Evolutionary conservation across 2,329 filamentous ascomycete species (phyloP).

Genomic region (Peltaster fructicola): DNA sequence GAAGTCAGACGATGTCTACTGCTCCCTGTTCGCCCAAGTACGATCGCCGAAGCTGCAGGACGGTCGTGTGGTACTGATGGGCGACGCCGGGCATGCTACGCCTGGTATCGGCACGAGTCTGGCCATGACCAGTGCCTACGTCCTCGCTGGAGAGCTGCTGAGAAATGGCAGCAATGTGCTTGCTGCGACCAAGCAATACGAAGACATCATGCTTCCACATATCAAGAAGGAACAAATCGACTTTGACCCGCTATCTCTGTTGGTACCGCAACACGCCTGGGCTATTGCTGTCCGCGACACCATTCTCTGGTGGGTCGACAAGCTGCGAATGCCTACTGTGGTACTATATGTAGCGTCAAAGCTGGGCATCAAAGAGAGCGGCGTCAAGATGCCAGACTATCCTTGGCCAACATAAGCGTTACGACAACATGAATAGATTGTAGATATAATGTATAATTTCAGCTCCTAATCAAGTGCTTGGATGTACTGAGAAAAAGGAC

Average conservation of each 20-base stretch:
- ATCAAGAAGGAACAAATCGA: constrained; percentile 7
- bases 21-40: constrained; percentile 12
- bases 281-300: constrained; percentile 12
- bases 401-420: constrained; percentile 6
- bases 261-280: constrained; percentile 17
- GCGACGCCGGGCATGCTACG: constrained; percentile 10
- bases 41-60: constrained; percentile 18
- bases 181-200: constrained; percentile 8
- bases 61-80: constrained; percentile 13
- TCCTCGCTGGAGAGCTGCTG: constrained; percentile 13
- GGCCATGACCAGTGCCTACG: constrained; percentile 12
- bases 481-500: too few species aligned
- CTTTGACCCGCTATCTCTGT: constrained; percentile 8
- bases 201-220: constrained; percentile 7
- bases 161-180: constrained; percentile 3
- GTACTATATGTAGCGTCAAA: constrained; percentile 4
- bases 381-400: constrained; percentile 6
- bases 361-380: constrained; percentile 6
- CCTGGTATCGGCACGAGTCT: constrained; percentile 11
- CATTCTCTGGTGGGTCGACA: constrained; percentile 7
- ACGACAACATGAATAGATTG: too few species aligned
- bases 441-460: too few species aligned
- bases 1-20: constrained; percentile 13
- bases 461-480: too few species aligned
- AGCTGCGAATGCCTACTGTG: constrained; percentile 5